Evolutionary conservation across 768 basidiomycete species (phyloP).

Genomic region (Amanita inopinata): DNA sequence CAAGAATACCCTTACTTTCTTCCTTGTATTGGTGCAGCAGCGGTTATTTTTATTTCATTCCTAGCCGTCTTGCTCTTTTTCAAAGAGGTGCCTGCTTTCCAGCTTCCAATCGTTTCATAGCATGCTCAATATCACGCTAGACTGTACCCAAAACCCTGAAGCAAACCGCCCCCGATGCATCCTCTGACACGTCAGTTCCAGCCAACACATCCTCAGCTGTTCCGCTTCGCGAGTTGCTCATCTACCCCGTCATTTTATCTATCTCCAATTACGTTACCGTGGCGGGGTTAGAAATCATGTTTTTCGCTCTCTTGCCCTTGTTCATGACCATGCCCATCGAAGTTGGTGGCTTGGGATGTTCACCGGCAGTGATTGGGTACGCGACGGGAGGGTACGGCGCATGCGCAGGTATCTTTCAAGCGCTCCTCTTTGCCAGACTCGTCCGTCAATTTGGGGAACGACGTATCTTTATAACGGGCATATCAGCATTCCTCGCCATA

Average conservation of each 20-base stretch:
- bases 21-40: conserved; percentile 22
- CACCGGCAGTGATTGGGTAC: conserved; percentile 53
- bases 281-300: conserved; percentile 50
- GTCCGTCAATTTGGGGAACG: conserved; percentile 30
- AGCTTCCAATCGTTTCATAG: no score
- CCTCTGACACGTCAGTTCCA: no score
- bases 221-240: conserved; percentile 30
- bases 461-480: background rate
- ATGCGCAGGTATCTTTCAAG: conserved; percentile 30
- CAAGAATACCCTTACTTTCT: conserved; percentile 28
- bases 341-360: conserved; percentile 59
- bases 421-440: conserved; percentile 28
- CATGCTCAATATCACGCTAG: no score
- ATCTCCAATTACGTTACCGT: conserved; percentile 65
- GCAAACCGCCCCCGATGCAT: no score
- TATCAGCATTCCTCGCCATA: background rate
- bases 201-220: no score
- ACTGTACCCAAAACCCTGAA: no score
- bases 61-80: conserved; percentile 15
- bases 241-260: conserved; percentile 53
- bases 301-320: conserved; percentile 49
- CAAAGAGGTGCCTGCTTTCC: no score
- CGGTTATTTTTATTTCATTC: conserved; percentile 16
- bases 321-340: conserved; percentile 59
- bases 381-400: conserved; percentile 34